Evolutionary conservation across 1,284 basidiomycete species (phyloP).

Genomic region (Volvariella surrecta): DNA sequence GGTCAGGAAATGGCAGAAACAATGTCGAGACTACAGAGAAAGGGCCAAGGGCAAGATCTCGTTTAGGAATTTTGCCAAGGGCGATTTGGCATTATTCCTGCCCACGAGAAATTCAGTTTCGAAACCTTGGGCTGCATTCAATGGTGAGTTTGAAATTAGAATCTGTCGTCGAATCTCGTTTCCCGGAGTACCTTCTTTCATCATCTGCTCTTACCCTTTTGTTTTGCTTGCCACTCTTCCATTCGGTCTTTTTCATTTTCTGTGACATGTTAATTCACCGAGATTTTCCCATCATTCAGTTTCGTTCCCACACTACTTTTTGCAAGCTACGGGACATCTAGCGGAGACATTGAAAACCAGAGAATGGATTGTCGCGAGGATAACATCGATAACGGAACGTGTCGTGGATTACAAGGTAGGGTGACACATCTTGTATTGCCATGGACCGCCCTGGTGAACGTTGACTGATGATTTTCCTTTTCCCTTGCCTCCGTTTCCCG

Average conservation of each 20-base stretch:
- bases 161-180: too few relatives aligned
- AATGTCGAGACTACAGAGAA: conserved; percentile 90
- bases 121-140: conserved; percentile 97
- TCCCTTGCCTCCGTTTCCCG: background rate
- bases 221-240: too few relatives aligned
- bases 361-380: conserved; percentile 93
- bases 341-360: conserved; percentile 79
- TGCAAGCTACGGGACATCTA: conserved; percentile 78
- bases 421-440: conserved; percentile 9
- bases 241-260: too few relatives aligned
- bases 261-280: background rate
- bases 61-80: conserved; percentile 87
- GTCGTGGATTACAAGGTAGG: conserved; percentile 74
- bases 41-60: conserved; percentile 90
- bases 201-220: too few relatives aligned
- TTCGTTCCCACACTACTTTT: conserved; percentile 95
- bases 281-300: conserved; percentile 37
- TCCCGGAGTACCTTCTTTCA: too few relatives aligned
- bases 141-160: too few relatives aligned
- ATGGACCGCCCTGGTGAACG: too few relatives aligned
- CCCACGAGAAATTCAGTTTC: conserved; percentile 90
- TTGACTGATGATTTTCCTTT: too few relatives aligned
- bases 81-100: conserved; percentile 91
- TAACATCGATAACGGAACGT: conserved; percentile 81
- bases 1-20: conserved; percentile 95